Evolutionary conservation across 148 eudicot species (phyloP), one percentile per base, ranked within the genome.

Genomic region (Camellia sinensis): DNA sequence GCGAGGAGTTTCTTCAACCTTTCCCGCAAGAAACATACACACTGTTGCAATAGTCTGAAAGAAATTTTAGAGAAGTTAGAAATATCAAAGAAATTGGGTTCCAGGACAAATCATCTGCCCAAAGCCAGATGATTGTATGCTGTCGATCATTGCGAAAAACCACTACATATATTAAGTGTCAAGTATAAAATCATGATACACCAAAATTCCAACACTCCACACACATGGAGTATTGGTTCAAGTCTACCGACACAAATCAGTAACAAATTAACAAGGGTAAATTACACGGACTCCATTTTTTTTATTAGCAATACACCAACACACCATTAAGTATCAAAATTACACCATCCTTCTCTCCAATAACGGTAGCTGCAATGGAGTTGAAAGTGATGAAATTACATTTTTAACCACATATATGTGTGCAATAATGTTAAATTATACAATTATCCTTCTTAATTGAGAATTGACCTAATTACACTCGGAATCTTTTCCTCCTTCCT

Each of bases 1-100:
- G 43, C 95, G 99, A 81, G 99, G 99, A 82, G 97, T 93, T 88
- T 95, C 99, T 87, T 95, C 99, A 81, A 95, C 99, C 90, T 95
- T 95, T 67, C 99, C 99, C 77, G 99, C 99, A 61, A 95, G 99
- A 87, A 93, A 95, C 99, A 95, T 95, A 79, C 99, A 95, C 54
- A 91, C 99, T 50, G 99, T 95, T 76, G 97, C 97, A 80, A 95
- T 82, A n/a, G 97, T 89, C 99, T 95, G 93, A 86, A 81, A 64
- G 57, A 80, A 54, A 83, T 65, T 67, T 53, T 64, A 72, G 52
- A 7, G 7, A 48, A 29, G 37, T 29, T 29, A 29, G 37, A 29
- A 29, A 29, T 29, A 1, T 29, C 37, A 41, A 22, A 68, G 8
- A 85, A 75, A 50, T 82, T 54, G 83, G 57, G 22, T 50, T 7